Evolutionary conservation across 2,329 filamentous ascomycete genomes (phyloP).

Genomic region (Diaporthe eres): DNA sequence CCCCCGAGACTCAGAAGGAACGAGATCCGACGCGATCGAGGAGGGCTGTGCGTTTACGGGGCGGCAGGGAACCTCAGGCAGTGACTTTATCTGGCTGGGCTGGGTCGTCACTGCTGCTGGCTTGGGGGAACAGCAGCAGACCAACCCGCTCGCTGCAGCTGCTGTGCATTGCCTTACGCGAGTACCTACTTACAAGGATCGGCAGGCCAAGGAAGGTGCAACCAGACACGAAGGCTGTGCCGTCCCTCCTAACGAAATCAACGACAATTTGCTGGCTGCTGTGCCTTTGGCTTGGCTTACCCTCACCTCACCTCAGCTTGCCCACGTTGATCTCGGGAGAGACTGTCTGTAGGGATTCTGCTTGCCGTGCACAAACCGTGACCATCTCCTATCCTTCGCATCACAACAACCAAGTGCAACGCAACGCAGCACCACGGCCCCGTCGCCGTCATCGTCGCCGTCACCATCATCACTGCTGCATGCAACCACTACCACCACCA

Average conservation of each 20-base stretch:
- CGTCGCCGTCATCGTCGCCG: neutral
- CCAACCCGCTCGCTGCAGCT: neutral
- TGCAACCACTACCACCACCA: neutral
- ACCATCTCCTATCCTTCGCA: neutral
- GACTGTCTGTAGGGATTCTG: neutral
- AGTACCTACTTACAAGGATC: constrained; percentile 18
- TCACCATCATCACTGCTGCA: neutral
- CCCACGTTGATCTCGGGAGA: constrained; percentile 2
- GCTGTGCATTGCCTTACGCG: neutral
- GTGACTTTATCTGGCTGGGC: constrained; percentile 18
- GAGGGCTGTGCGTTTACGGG: constrained; percentile 37
- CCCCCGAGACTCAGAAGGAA: constrained; percentile 23
- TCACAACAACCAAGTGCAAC: neutral
- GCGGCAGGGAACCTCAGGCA: constrained; percentile 13
- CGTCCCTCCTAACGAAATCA: constrained; percentile 34
- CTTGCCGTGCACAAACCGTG: neutral
- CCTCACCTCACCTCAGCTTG: constrained; percentile 26
- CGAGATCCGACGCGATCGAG: constrained; percentile 25
- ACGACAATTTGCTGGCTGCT: constrained; percentile 32
- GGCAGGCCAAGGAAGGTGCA: constrained; percentile 33
- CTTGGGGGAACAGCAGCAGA: neutral
- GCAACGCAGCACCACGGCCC: constrained; percentile 1
- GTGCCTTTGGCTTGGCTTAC: constrained; percentile 23
- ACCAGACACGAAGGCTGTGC: constrained; percentile 34
- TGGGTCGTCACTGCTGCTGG: constrained; percentile 14